Evolutionary conservation across 805 yeast species (phyloP), one percentile per base, ranked within the genome.

Genomic region (Pachysolen tannophilus): DNA sequence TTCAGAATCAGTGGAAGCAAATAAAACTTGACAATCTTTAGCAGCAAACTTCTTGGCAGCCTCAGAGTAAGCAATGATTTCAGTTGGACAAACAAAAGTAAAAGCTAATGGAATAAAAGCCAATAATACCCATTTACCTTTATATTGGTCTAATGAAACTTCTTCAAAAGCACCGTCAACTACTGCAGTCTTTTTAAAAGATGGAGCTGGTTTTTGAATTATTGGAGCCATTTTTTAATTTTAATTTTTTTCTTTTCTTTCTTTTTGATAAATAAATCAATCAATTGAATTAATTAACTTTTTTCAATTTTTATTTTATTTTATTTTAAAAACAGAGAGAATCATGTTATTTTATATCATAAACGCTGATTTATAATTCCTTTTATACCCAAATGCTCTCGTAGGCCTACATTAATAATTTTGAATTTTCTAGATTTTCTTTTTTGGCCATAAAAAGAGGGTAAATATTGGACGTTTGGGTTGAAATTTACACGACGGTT

Each of bases 61-160:
- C 53, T 90, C 95, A 45, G 96, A 84, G 82, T 87, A 92, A 52
- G 97, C 97, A 66, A 92, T 80, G 72, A 92, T 88, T 75, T 92
- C 97, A 50, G 98, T 92, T 65, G 99, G 98, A 72, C 98, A 92
- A 46, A 92, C 97, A 53, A 92, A 92, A 43, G 99, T 92, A 88
- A 92, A 92, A 35, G 98, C 98, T 76, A 90, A 72, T 65, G 98
- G 99, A 63, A 92, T 82, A 72, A 92, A 92, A 45, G 94, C 97
- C 56, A 92, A 75, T 47, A 92, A 67, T 50, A 92, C 96, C 95
- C 97, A 92, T 69, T 92, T 85, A 59, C 98, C 98, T 72, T 81
- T 81, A 84, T 81, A 92, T 67, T 85, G 82, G 56, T 90, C 97
- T 52, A 92, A 79, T 43, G 94, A 73, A 52, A 92, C 74, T 58